Evolutionary conservation across 2,329 filamentous ascomycete species (phyloP).

Genomic region (Zymoseptoria passerinii): DNA sequence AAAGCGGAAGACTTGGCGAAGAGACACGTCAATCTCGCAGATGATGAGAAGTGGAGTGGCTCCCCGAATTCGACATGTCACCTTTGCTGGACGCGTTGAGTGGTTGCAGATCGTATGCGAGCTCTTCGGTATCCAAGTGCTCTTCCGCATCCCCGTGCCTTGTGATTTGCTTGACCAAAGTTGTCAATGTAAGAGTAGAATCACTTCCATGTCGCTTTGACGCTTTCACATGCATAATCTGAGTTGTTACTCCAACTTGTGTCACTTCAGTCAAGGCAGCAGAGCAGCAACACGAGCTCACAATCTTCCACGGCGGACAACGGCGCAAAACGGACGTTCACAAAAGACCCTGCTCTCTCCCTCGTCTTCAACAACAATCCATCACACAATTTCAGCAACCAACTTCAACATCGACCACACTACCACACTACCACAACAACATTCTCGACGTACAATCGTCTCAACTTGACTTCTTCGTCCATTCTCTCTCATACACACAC

Average conservation of each 20-base stretch:
- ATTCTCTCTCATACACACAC: not conserved
- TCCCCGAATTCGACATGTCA: not conserved
- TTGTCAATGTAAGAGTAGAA: not conserved
- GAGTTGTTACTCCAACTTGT: not conserved
- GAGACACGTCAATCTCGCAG: too few relatives aligned
- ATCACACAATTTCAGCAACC: not conserved
- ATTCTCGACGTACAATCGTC: not conserved
- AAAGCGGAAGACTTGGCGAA: too few relatives aligned
- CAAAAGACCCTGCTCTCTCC: not conserved
- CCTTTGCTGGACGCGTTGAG: not conserved
- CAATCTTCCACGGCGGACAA: not conserved
- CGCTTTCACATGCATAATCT: not conserved
- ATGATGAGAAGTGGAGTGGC: too few relatives aligned
- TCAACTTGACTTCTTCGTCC: not conserved
- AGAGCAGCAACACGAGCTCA: conserved; percentile 3
- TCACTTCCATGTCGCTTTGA: not conserved
- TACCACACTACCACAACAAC: not conserved
- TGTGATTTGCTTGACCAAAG: not conserved
- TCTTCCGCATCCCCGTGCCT: not conserved
- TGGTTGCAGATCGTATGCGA: not conserved
- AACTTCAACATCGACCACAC: not conserved
- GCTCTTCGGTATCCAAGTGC: not conserved
- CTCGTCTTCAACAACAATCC: not conserved
- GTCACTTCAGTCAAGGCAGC: conserved; percentile 2
- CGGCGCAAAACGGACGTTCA: not conserved